Base-by-base conservation (phyloP, 2,329 filamentous ascomycete genomes). In the Lachnellula cervina region DNA sequence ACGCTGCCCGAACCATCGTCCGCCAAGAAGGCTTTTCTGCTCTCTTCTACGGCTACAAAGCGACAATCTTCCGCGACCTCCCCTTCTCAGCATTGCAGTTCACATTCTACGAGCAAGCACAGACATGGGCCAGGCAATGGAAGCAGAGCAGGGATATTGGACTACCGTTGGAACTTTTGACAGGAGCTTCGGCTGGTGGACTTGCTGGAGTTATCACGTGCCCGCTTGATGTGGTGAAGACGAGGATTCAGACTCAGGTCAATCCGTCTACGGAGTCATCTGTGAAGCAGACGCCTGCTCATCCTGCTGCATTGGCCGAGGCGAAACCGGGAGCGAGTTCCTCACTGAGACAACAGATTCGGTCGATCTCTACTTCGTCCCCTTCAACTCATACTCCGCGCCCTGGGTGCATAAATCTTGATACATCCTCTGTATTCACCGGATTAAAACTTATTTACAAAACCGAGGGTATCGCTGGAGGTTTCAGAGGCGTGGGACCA, bases 31-130 rank as follows among this genome's bases (percentile, higher is more conserved):
- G 94, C 0, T 79, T 90, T 52, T 78, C 83, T 0, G 94, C 95
- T 17, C 80, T 99, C 23, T 99, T 97, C 71, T 88, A 96, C 65
- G 94, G 94, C n/a, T 99, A 95, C 76, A 94, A 94, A 71, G 94
- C 94, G 11, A 99, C 94, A 0, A 83, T 99, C 3, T 94, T 89
- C 74, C 88, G 94, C 56, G 94, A 99, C 67, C 80, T 99, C 21
- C 94, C 94, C 1, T 99, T 97, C 70, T 97, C 93, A 0, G 94
- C 94, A 0, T 76, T 99, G 11, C 94, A 99, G 69, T 97, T 99
- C 73, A 93, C 95, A 67, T 97, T 99, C 70, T 99, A 96, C 77
- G 94, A 99, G 72, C 90, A 97, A 72, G 92, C 92, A 69, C 89
- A 92, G 66, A 83, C 80, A 46, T 82, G 90, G 79, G 92, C 94